Base-by-base conservation (phyloP, 441 rosid species). In the Jatropha podagrica region DNA sequence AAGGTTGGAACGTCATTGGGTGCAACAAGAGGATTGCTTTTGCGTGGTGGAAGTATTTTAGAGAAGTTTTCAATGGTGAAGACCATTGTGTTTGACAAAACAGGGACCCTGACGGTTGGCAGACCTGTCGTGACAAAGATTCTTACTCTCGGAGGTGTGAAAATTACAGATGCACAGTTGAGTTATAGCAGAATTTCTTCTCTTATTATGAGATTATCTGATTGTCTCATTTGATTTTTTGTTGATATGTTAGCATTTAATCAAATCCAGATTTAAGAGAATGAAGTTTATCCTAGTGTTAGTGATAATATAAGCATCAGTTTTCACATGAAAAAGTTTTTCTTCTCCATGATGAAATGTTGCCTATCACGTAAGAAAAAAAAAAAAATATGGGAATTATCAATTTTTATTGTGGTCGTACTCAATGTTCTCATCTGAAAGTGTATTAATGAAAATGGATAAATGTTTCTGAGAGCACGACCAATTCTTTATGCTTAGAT, bases 1-100 rank as follows among this genome's bases (percentile, higher is more conserved):
- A 77, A 92, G 97, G 93, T 95, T 71, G 99, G 99, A 80, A 95
- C 97, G 51, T 95, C 99, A 72, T 65, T 92, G 63, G 99, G 99
- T 82, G 99, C 98, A 75, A 93, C 92, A 82, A 90, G 83, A 84
- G 99, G 99, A 73, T 82, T 93, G 81, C 97, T 93, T 83, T 85
- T 95, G 79, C 97, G 97, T 52, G 97, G 98, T 77, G 99, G 97
- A 83, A 85, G 78, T 86, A 83, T 91, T 76, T 85, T 95, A 77
- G 99, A 93, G 87, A 92, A 92, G 82, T 92, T 95, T 79, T 85
- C 99, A 23, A 77, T 80, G 77, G 95, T 93, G 80, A 87, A 91
- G 71, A 81, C 94, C 41, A 69, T 95, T 81, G 95, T 95, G 80
- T 91, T 95, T 76, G 97, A 95, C 86, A 95, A 93, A 87, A 93